These are phyloP conservation scores for Pholiota adiposa DNA, from an alignment of 1,284 basidiomycete species.

Conservation along the genomic window DNA sequence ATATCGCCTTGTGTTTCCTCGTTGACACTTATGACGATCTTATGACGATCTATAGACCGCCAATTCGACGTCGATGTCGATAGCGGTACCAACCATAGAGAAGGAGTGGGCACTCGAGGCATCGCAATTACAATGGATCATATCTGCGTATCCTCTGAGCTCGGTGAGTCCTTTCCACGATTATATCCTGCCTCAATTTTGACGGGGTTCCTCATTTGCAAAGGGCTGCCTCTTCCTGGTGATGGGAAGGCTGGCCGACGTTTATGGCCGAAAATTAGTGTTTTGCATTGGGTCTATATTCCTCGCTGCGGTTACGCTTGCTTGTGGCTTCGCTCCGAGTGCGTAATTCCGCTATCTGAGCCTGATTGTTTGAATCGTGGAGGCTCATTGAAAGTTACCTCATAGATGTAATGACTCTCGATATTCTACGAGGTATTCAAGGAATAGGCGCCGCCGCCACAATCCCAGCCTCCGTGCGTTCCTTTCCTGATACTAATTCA, in stretches of 20 bases:
- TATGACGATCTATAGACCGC: conserved; percentile 41
- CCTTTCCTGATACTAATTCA: neutral
- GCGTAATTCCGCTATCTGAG: conserved; percentile 18
- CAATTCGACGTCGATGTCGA: conserved; percentile 50
- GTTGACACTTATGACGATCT: neutral
- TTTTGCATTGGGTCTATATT: conserved; percentile 59
- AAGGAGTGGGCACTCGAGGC: conserved; percentile 50
- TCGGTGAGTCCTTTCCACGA: conserved; percentile 38
- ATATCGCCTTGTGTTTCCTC: neutral
- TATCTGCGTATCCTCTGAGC: conserved; percentile 49
- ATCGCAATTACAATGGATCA: conserved; percentile 68
- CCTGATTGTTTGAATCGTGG: neutral
- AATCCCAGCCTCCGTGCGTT: conserved; percentile 70
- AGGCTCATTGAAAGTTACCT: neutral
- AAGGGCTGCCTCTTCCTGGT: conserved; percentile 76
- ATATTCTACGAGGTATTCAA: conserved; percentile 71
- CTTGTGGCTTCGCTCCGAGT: conserved; percentile 58
- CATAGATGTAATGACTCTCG: conserved; percentile 57
- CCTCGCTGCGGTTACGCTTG: conserved; percentile 53
- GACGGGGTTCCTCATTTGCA: conserved; percentile 9
- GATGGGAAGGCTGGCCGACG: conserved; percentile 72
- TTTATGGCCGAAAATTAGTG: conserved; percentile 68
- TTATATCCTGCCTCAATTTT: neutral
- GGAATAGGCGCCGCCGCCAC: conserved; percentile 73
- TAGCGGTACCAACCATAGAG: conserved; percentile 69